Evolutionary conservation across 306 rosid genomes (phyloP), one percentile per base, ranked within the genome.

Genomic region (Sechiopsis laciniata): DNA sequence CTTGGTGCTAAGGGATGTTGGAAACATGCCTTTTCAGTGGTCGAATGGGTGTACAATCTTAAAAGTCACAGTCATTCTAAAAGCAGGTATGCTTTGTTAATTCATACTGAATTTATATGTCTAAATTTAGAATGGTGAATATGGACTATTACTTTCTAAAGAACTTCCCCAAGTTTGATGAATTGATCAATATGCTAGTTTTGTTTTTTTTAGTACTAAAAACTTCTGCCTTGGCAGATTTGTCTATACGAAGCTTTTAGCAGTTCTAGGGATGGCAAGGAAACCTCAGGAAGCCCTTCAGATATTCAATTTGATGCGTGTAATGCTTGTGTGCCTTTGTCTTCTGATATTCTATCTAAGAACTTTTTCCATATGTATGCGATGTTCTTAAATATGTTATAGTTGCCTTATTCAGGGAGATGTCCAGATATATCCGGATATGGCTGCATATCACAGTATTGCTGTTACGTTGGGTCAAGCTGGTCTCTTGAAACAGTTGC

Each of bases 391-490:
- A 48, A 55, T 78, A 78, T 70, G 75, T 74, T 74, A 55, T 74
- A 73, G 52, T 17, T 76, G 35, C 71, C 51, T 85, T 80, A 71
- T 86, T 76, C 87, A 93, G 98, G 88, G 82, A 72, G 91, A 88
- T 73, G 45, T 59, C 79, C 81, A 82, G 72, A 64, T 85, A 76
- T 93, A 90, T 84, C 98, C 97, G 54, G 98, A 93, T 78, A 87
- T 87, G 73, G 97, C 97, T 74, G 97, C 94, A 66, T 93, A 90
- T 82, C 98, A 79, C 83, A 87, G 98, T 84, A 86, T 93, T 67
- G 91, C 94, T 42, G 97, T 93, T 74, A 87, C 98, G 26, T 96
- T 93, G 75, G 98, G 97, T 75, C 98, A 90, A 86, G 85, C 88
- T 40, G 98, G 97, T 84, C 88, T 64, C 69, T 76, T 90, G 85